Evolutionary conservation across 768 basidiomycete species (phyloP).

Genomic region (Leccinellum luteum): DNA sequence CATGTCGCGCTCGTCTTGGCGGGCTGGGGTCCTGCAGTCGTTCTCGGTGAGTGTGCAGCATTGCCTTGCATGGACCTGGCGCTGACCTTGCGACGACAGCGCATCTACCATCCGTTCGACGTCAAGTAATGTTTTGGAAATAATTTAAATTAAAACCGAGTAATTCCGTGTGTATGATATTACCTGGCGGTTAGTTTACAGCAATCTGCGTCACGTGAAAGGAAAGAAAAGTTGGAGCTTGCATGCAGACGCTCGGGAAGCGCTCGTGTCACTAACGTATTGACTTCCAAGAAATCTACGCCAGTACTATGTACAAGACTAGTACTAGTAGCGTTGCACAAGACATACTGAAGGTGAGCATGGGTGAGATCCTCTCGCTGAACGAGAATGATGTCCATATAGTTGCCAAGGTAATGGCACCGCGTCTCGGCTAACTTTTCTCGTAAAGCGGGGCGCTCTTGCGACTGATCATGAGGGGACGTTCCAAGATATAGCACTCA

Average conservation of each 20-base stretch:
- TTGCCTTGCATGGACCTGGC: neutral
- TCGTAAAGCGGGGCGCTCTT: neutral
- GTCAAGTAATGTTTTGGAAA: conserved; percentile 38
- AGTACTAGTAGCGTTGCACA: neutral
- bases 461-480: no score
- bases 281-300: neutral
- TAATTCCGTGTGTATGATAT: neutral
- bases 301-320: no score
- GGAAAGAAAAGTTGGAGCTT: neutral
- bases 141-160: neutral
- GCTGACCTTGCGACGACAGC: conserved; percentile 24
- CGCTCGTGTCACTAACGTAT: neutral
- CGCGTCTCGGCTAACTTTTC: neutral
- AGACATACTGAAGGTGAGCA: neutral
- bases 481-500: no score
- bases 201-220: no score
- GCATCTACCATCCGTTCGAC: conserved; percentile 38
- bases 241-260: neutral
- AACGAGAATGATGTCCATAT: no score
- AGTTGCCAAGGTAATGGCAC: neutral
- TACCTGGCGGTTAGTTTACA: no score
- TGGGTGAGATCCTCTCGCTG: no score
- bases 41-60: conserved; percentile 44
- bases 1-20: conserved; percentile 58
- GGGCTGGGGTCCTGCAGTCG: conserved; percentile 57